Percentiles rank a stretch among this genome's conserved stretches.
phyloP scores from a whole-genome alignment of 176 grass and related monocot genomes.

The Eragrostis curvula region DNA sequence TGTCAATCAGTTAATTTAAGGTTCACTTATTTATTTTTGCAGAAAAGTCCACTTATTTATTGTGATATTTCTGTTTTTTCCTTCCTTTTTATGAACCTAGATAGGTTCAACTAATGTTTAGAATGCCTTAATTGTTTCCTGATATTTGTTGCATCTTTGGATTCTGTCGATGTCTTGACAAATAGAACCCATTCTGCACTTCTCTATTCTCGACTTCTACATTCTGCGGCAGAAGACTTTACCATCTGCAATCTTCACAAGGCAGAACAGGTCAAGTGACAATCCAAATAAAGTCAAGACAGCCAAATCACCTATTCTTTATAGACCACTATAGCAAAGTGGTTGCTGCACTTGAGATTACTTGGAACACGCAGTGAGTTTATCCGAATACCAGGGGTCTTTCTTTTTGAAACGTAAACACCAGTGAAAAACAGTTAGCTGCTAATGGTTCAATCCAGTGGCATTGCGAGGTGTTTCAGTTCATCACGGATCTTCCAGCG shows the following conservation, averaged over 20 bases:
- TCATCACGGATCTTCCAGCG: not conserved
- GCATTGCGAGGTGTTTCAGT: constrained; percentile 1
- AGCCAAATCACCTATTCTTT: not conserved
- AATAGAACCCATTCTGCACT: not conserved
- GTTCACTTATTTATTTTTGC: too few species aligned
- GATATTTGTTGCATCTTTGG: not conserved
- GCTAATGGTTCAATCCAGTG: not conserved
- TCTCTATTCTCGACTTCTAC: too few species aligned
- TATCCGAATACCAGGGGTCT: not conserved
- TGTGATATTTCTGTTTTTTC: too few species aligned
- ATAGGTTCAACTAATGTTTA: too few species aligned
- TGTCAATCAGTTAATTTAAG: too few species aligned
- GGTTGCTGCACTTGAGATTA: not conserved
- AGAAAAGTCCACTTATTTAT: too few species aligned
- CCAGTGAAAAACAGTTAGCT: not conserved
- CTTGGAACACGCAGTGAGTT: not conserved
- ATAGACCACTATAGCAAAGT: not conserved
- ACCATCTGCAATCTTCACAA: not conserved
- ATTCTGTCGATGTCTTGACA: not conserved
- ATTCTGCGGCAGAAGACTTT: too few species aligned
- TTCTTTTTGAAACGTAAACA: not conserved
- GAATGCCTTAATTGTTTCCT: too few species aligned
- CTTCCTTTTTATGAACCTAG: too few species aligned
- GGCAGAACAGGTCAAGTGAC: not conserved
- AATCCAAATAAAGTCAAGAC: constrained; percentile 8